Evolutionary conservation across 2,329 filamentous ascomycete species (phyloP).

Genomic region (Didymella exigua): DNA sequence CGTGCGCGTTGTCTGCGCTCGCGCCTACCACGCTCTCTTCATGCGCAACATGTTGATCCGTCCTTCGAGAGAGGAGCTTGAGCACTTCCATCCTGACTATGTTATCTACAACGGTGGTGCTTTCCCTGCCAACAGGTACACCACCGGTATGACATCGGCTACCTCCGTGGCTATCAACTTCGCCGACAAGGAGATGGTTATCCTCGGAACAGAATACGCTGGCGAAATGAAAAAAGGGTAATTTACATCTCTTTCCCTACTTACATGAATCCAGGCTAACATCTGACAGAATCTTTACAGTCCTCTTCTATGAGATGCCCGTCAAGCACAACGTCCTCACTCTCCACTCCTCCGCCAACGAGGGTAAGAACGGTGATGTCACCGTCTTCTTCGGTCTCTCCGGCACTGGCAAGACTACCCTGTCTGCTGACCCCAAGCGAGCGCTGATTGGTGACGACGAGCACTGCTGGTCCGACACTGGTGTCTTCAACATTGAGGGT

Average conservation of each 20-base stretch:
- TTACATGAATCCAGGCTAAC: background rate
- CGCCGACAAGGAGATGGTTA: constrained; percentile 99
- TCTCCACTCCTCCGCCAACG: constrained; percentile 97
- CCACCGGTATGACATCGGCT: constrained; percentile 96
- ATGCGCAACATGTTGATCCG: constrained; percentile 99
- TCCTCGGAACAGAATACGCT: constrained; percentile 97
- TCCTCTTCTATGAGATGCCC: constrained; percentile 99
- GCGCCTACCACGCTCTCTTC: constrained; percentile 99
- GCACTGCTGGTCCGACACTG: constrained; percentile 98
- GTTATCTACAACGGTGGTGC: constrained; percentile 99
- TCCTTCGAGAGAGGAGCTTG: constrained; percentile 85
- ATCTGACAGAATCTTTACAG: constrained; percentile 78
- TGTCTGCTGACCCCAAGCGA: constrained; percentile 96
- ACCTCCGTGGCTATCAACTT: constrained; percentile 99
- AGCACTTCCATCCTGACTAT: constrained; percentile 98
- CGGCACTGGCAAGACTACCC: constrained; percentile 96
- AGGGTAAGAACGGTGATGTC: constrained; percentile 92
- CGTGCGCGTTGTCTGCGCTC: constrained; percentile 96
- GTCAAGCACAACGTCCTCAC: constrained; percentile 99
- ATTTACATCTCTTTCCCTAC: too few relatives aligned
- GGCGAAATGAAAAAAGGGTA: constrained; percentile 58
- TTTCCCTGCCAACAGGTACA: constrained; percentile 98
- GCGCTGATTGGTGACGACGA: constrained; percentile 97
- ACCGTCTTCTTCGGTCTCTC: constrained; percentile 99
- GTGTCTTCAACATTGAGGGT: constrained; percentile 99